Evolutionary conservation across 2,329 filamentous ascomycete species (phyloP).

Genomic region (Alternaria sp.): DNA sequence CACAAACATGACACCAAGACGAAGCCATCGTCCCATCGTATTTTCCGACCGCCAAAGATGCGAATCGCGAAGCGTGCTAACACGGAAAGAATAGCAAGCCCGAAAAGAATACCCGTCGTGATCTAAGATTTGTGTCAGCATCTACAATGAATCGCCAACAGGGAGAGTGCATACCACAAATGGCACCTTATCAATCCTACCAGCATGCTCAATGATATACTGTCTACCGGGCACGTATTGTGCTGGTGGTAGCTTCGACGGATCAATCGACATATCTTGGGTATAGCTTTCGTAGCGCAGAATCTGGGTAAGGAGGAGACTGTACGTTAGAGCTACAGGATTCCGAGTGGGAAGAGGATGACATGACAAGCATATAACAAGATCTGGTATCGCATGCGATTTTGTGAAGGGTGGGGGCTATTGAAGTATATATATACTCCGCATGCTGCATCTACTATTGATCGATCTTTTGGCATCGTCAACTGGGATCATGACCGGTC

Average conservation of each 20-base stretch:
- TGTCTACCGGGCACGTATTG: slow-evolving; percentile 7
- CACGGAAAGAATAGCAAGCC: background rate
- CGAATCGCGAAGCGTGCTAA: slow-evolving; percentile 7
- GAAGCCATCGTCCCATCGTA: slow-evolving; percentile 7
- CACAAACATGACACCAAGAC: background rate
- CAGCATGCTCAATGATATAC: slow-evolving; percentile 2
- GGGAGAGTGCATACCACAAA: slow-evolving; percentile 1
- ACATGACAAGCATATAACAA: background rate
- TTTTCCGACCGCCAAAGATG: slow-evolving; percentile 3
- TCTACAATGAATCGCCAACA: background rate
- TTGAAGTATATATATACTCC: background rate
- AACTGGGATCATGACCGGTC: background rate
- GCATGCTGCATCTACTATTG: background rate
- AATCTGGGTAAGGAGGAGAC: background rate
- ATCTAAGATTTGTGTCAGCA: background rate
- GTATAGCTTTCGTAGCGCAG: background rate
- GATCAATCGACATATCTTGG: background rate
- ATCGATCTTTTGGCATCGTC: background rate
- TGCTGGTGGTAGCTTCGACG: slow-evolving; percentile 3
- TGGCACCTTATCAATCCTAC: background rate
- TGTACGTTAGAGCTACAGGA: background rate
- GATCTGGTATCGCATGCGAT: background rate
- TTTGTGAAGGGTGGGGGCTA: background rate
- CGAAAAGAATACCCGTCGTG: slow-evolving; percentile 2
- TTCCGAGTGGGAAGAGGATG: background rate